phyloP scores from a whole-genome alignment of 345 rosid genomes.

The Zanthoxylum bungeanum region DNA sequence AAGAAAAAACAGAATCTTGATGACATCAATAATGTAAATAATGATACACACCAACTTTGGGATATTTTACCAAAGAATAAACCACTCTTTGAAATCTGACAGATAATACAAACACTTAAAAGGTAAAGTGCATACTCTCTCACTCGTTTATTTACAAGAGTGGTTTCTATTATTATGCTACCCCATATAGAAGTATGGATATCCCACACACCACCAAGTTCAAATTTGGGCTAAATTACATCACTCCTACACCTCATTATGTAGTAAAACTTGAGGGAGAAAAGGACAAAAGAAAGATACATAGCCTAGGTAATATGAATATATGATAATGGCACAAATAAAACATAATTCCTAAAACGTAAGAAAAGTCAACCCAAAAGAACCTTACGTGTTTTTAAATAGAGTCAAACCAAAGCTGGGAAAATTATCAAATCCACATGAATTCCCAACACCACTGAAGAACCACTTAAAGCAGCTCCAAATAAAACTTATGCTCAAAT shows the following conservation, averaged over 20 bases:
- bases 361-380: constrained; percentile 14
- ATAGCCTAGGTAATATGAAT: neutral
- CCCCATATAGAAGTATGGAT: neutral
- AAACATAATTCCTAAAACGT: too few relatives aligned
- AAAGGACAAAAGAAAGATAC: too few relatives aligned
- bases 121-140: neutral
- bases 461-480: constrained; percentile 99
- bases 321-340: neutral
- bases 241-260: neutral
- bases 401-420: constrained; percentile 82
- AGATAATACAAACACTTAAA: neutral
- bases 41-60: neutral
- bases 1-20: neutral
- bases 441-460: constrained; percentile 89
- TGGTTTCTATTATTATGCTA: neutral
- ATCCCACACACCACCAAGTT: neutral
- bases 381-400: constrained; percentile 76
- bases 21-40: neutral
- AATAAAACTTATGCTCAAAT: constrained; percentile 74
- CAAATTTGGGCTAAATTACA: neutral
- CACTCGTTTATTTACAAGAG: neutral
- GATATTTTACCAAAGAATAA: neutral
- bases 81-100: neutral
- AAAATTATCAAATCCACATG: constrained; percentile 92
- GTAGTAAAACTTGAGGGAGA: neutral